Evolutionary conservation across 768 basidiomycete genomes (phyloP).

Genomic region (Podaxis pistillaris): DNA sequence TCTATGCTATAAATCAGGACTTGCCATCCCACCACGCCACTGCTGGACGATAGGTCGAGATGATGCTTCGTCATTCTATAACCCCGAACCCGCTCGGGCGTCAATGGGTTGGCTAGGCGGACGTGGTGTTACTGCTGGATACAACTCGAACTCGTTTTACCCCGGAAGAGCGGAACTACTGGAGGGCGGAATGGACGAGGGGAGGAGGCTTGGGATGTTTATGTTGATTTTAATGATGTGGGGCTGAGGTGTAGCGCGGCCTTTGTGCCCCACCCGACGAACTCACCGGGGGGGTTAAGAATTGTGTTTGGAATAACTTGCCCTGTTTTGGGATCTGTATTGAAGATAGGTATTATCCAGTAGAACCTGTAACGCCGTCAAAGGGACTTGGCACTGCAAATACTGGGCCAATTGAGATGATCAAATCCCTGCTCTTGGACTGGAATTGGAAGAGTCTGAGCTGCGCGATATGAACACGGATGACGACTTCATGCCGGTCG

Average conservation of each 20-base stretch:
- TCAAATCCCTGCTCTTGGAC: constrained; percentile 86
- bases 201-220: constrained; percentile 75
- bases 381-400: constrained; percentile 32
- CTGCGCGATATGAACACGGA: constrained; percentile 75
- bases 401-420: constrained; percentile 70
- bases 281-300: constrained; percentile 48
- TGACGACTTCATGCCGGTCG: constrained; percentile 74
- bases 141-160: constrained; percentile 66
- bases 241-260: constrained; percentile 75
- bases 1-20: constrained; percentile 62
- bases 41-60: constrained; percentile 44
- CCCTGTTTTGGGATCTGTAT: constrained; percentile 5
- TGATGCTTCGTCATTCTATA: constrained; percentile 73
- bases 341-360: constrained; percentile 41
- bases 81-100: constrained; percentile 33
- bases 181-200: constrained; percentile 76
- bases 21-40: constrained; percentile 36
- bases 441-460: constrained; percentile 86
- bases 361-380: constrained; percentile 31
- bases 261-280: constrained; percentile 40
- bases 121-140: constrained; percentile 55
- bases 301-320: background rate
- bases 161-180: constrained; percentile 73
- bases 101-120: constrained; percentile 50
- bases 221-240: constrained; percentile 85